Base-by-base conservation (phyloP, 2,329 filamentous ascomycete species). In the Atkinsonella hypoxylon region DNA sequence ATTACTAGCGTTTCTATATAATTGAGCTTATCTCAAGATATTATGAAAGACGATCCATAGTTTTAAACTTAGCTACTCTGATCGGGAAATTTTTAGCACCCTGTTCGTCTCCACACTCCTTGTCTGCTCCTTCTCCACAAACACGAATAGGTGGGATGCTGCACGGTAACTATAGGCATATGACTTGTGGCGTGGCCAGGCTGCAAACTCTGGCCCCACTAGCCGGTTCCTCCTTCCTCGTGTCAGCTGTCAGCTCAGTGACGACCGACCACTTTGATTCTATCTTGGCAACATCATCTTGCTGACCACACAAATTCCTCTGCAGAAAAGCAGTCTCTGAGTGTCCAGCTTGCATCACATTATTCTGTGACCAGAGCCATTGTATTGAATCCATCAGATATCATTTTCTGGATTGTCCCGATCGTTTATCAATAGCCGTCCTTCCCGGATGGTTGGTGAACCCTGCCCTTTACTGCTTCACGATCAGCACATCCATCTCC, bases 201-300 rank as follows among this genome's bases (percentile, higher is more conserved):
- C n/a, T n/a, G n/a, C n/a, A n/a, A n/a, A n/a, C 45, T 47, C 32
- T 32, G 45, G 45, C 45, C 45, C 45, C 45, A 47, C 45, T 4
- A 18, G 4, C 45, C 45, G 31, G 32, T 15, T 20, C n/a, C 18
- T 18, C 32, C n/a, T 18, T 36, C 45, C 34, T 30, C 31, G 40
- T 40, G 45, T 18, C 10, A 39, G 32, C 15, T 40, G 45, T 18
- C 10, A 39, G 32, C 15, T 30, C 30, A 20, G 32, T 40, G 5
- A 17, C n/a, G 17, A 40, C 20, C 15, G 34, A 17, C 34, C 9
- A 8, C 34, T 2, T 20, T 22, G 42, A 17, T 5, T 7, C 20
- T 22, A 32, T 20, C 42, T 26, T 31, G 20, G 8, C 42, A 45
- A 26, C 20, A 26, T 26, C 26, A 26, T 26, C 26, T 26, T 26